These are phyloP conservation scores for Fusarium domesticum DNA, from an alignment of 2,329 filamentous ascomycete genomes.

Conservation along the genomic window DNA sequence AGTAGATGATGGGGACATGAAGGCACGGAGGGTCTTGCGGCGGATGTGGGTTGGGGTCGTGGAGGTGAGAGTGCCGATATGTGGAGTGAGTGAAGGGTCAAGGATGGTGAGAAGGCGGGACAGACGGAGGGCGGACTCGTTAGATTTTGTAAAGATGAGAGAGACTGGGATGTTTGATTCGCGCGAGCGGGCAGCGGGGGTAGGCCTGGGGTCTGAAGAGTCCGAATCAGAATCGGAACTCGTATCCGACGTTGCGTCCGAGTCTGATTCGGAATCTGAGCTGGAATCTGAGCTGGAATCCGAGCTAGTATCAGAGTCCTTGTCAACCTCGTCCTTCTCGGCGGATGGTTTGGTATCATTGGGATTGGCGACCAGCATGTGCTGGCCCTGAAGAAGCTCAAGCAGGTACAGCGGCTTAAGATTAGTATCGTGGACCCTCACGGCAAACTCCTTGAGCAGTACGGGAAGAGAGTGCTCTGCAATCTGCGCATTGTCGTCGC, in stretches of 20 bases:
- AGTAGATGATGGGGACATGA: slow-evolving; percentile 62
- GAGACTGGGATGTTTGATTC: slow-evolving; percentile 44
- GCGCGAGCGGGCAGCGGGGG: slow-evolving; percentile 12
- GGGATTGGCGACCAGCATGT: slow-evolving; percentile 38
- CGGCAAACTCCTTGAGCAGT: slow-evolving; percentile 60
- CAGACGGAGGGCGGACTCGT: slow-evolving; percentile 84
- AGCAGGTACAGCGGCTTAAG: slow-evolving; percentile 84
- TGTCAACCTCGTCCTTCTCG: slow-evolving; percentile 33
- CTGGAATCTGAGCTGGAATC: slow-evolving; percentile 32
- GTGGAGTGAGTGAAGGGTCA: slow-evolving; percentile 52
- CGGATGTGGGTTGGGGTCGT: slow-evolving; percentile 71
- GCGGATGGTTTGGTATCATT: slow-evolving; percentile 6
- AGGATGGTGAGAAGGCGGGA: slow-evolving; percentile 72
- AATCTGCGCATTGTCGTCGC: slow-evolving; percentile 42
- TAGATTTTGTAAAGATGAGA: slow-evolving; percentile 87
- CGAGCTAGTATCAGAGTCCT: slow-evolving; percentile 32
- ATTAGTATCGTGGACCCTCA: slow-evolving; percentile 66
- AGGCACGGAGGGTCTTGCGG: slow-evolving; percentile 64
- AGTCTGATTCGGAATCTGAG: slow-evolving; percentile 32
- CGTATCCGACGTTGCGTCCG: slow-evolving; percentile 23
- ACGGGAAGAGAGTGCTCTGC: slow-evolving; percentile 57
- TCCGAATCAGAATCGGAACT: slow-evolving; percentile 32
- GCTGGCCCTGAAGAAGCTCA: slow-evolving; percentile 62
- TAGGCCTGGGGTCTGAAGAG: slow-evolving; percentile 24
- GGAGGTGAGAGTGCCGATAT: slow-evolving; percentile 71